Percentiles rank a stretch among this genome's conserved stretches.
phyloP scores from a whole-genome alignment of 202 grass and related monocot genomes.

The Brachypodium distachyon region DNA sequence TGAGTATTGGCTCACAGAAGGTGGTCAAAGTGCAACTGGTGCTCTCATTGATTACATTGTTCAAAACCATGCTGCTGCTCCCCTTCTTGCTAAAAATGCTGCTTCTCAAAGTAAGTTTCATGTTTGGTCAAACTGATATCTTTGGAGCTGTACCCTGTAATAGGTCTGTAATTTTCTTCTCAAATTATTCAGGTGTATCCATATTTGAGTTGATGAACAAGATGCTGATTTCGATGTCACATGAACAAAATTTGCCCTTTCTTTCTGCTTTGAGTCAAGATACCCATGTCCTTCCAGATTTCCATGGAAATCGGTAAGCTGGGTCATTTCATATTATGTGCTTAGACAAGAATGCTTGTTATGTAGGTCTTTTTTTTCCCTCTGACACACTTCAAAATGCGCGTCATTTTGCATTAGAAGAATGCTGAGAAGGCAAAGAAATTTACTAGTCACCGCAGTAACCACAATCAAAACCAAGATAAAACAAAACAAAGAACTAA shows the following conservation, averaged over 20 bases:
- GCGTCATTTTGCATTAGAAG: too few relatives aligned
- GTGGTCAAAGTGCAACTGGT: conserved; percentile 94
- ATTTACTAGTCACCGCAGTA: too few relatives aligned
- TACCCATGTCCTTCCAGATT: conserved; percentile 84
- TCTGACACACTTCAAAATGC: too few relatives aligned
- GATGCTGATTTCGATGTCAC: conserved; percentile 57
- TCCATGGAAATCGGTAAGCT: conserved; percentile 91
- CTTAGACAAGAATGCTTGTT: background rate
- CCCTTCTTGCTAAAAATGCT: conserved; percentile 68
- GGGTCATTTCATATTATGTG: background rate
- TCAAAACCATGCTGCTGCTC: conserved; percentile 64
- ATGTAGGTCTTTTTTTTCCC: too few relatives aligned
- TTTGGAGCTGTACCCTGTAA: background rate
- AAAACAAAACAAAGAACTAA: too few relatives aligned
- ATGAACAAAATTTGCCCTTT: conserved; percentile 55
- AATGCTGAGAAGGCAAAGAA: too few relatives aligned
- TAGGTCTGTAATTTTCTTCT: conserved; percentile 11
- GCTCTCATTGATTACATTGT: conserved; percentile 75
- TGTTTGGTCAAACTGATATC: background rate
- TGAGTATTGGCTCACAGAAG: conserved; percentile 90
- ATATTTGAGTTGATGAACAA: conserved; percentile 89
- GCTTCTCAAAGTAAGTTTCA: conserved; percentile 68
- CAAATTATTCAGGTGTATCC: conserved; percentile 51
- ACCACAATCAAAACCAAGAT: too few relatives aligned
- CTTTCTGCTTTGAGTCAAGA: conserved; percentile 84